These are phyloP conservation scores for Flaveria linearis DNA, from an alignment of 129 eudicot genomes.

Conservation along the genomic window DNA sequence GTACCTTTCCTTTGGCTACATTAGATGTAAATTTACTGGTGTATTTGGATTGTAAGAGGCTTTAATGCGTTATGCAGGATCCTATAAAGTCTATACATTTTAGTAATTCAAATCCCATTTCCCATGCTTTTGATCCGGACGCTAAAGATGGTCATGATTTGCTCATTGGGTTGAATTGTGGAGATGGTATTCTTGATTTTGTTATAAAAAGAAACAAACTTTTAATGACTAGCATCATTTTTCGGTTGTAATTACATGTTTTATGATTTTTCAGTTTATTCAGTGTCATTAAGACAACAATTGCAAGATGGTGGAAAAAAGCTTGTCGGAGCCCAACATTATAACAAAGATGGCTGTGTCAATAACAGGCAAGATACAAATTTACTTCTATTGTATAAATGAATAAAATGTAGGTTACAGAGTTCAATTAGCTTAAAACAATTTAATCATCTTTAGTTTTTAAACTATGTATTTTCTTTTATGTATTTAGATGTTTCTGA, in stretches of 20 bases:
- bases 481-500: slow-evolving; percentile 27
- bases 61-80: slow-evolving; percentile 55
- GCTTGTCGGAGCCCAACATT: slow-evolving; percentile 95
- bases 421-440: not conserved
- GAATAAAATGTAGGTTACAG: not conserved
- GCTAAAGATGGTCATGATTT: slow-evolving; percentile 99
- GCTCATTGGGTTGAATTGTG: slow-evolving; percentile 84
- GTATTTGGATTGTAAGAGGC: slow-evolving; percentile 34
- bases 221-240: not conserved
- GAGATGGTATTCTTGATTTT: slow-evolving; percentile 69
- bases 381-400: slow-evolving; percentile 24
- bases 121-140: slow-evolving; percentile 90
- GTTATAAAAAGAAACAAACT: not conserved
- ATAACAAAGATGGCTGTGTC: slow-evolving; percentile 91
- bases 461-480: slow-evolving; percentile 15
- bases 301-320: slow-evolving; percentile 92
- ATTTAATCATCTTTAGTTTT: not conserved
- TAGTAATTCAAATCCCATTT: slow-evolving; percentile 85
- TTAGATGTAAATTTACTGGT: not conserved
- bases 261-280: slow-evolving; percentile 64
- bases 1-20: slow-evolving; percentile 38
- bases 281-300: slow-evolving; percentile 89
- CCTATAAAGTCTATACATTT: slow-evolving; percentile 90
- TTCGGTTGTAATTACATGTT: slow-evolving; percentile 23
- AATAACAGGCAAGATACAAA: slow-evolving; percentile 70